A percentile compares a stretch with the other conserved stretches of the same genome.
phyloP scores from a whole-genome alignment of 192 early-diverging fungal genomes.

The Coemansia sp. region DNA sequence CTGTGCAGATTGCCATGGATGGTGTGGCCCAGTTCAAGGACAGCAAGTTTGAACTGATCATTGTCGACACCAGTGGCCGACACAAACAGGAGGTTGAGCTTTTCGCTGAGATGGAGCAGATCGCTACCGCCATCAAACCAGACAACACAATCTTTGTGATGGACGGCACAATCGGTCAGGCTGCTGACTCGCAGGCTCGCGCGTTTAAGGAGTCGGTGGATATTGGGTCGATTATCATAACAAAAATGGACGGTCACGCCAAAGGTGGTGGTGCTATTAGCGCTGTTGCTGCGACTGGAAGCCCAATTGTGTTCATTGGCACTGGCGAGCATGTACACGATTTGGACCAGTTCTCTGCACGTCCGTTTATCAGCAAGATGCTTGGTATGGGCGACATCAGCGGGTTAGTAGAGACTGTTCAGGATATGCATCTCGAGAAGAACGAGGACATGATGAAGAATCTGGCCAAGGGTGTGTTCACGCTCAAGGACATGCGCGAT shows the following conservation, averaged over 20 bases:
- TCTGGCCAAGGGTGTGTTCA: conserved; percentile 81
- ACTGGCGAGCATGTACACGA: conserved; percentile 98
- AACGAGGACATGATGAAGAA: conserved; percentile 89
- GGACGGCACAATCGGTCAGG: conserved; percentile 98
- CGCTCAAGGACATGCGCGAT: conserved; percentile 92
- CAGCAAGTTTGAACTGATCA: conserved; percentile 93
- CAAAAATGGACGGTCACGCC: conserved; percentile 98
- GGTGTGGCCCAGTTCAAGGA: conserved; percentile 93
- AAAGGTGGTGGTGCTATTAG: conserved; percentile 99
- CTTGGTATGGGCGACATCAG: conserved; percentile 91
- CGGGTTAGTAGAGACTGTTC: conserved; percentile 84
- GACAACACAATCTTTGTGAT: conserved; percentile 95
- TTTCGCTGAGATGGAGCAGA: conserved; percentile 97
- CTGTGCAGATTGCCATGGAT: conserved; percentile 85
- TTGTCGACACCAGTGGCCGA: conserved; percentile 97
- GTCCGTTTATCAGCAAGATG: conserved; percentile 90
- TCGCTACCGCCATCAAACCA: conserved; percentile 79
- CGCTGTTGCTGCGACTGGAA: conserved; percentile 91
- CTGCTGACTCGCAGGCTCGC: conserved; percentile 87
- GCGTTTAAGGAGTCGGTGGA: conserved; percentile 91
- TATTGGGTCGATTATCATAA: conserved; percentile 95
- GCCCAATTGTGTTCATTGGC: conserved; percentile 94
- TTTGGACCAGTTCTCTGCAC: conserved; percentile 84
- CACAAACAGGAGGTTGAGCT: conserved; percentile 93
- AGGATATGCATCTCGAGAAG: conserved; percentile 84